phyloP scores from a whole-genome alignment of 2,329 filamentous ascomycete species.

The Pseudogymnoascus sp. region DNA sequence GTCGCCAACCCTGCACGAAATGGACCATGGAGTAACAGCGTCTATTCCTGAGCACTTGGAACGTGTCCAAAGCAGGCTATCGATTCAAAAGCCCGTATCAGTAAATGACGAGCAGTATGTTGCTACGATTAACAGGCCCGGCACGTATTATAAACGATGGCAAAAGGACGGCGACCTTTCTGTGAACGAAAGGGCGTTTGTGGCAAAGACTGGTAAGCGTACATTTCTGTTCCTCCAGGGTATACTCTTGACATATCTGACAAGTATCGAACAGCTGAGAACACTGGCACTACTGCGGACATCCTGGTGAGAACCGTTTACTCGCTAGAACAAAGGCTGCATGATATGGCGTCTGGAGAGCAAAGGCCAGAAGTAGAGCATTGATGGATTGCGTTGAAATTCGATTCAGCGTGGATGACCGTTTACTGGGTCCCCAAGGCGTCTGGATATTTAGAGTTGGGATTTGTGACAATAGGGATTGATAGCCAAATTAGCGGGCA shows the following conservation, averaged over 20 bases:
- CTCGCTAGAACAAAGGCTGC: conserved; percentile 23
- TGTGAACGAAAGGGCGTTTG: conserved; percentile 35
- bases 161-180: conserved; percentile 37
- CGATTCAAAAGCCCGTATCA: conserved; percentile 23
- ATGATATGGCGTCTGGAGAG: conserved; percentile 12
- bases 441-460: neutral
- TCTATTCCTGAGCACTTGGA: conserved; percentile 19
- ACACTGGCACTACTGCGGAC: conserved; percentile 21
- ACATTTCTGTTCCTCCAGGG: conserved; percentile 9
- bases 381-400: neutral
- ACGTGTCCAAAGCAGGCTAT: conserved; percentile 21
- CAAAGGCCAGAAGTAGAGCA: neutral
- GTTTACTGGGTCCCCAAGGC: neutral
- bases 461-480: neutral
- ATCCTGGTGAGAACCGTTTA: conserved; percentile 24
- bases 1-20: conserved; percentile 13
- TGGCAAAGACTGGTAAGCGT: conserved; percentile 34
- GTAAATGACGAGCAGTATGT: conserved; percentile 15
- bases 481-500: neutral
- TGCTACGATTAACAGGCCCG: conserved; percentile 24
- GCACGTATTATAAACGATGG: conserved; percentile 31
- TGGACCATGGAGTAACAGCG: conserved; percentile 22
- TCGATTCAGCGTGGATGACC: neutral
- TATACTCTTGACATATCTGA: conserved; percentile 1
- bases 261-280: conserved; percentile 19